Evolutionary conservation across 768 basidiomycete species (phyloP), one percentile per base, ranked within the genome.

Genomic region (Leucocoprinus leucothites): DNA sequence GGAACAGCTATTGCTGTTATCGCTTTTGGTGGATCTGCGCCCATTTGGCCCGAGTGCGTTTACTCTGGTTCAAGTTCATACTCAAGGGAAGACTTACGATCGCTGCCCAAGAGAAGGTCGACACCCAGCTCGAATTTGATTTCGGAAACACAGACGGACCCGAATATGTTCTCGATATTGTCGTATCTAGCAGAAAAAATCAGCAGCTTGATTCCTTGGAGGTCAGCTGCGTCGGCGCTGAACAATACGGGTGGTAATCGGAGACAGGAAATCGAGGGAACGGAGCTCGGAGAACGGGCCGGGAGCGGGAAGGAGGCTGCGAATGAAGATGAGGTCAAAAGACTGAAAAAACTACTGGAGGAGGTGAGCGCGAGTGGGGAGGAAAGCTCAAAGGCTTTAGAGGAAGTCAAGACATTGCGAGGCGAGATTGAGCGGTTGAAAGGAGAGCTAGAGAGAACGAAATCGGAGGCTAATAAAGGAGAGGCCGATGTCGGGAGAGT

Each of bases 321-420:
- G 35, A 48, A 47, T 40, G 24, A 31, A 26, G 35, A 19, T 19
- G 51, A 50, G 34, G 28, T 49, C 1, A 24, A 31, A 26, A 41
- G 41, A 19, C n/a, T 51, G 57, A 54, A 25, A 43, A 40, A 50
- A 16, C 18, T 50, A 43, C 31, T 57, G 42, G 47, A 45, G 18
- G 53, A 56, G 38, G 48, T 40, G 24, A 41, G 28, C 43, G 28
- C 8, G 31, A 49, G 28, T 42, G 54, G 55, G 53, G 53, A 50
- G 14, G 41, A 35, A 8, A 40, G 19, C 31, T 40, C n/a, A 22
- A 41, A 35, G 2, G 22, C 21, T 28, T 6, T 41, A n/a, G 50
- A 48, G 31, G 47, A 59, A 36, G 18, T 53, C 31, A 47, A 47
- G 35, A 25, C 24, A 25, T 21, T 53, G 24, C 50, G 43, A 31